phyloP scores from a whole-genome alignment of 1,284 basidiomycete species.

The Xerocomus minutiporus region DNA sequence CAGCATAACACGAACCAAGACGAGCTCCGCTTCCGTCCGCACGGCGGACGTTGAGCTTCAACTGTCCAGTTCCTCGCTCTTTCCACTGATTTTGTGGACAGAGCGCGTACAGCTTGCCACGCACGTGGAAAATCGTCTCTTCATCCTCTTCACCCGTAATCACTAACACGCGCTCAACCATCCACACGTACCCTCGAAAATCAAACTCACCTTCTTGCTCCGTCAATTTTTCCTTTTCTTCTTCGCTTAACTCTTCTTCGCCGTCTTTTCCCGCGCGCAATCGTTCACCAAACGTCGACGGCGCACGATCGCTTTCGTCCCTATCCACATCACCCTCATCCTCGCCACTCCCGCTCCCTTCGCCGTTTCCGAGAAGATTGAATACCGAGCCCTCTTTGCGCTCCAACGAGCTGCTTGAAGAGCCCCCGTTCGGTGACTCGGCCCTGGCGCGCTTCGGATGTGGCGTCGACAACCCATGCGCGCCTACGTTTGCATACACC shows the following conservation, averaged over 20 bases:
- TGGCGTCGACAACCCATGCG: conserved; percentile 46
- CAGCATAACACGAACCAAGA: conserved; percentile 49
- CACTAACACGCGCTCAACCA: conserved; percentile 43
- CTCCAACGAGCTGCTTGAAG: conserved; percentile 43
- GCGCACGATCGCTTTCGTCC: conserved; percentile 34
- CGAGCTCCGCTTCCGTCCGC: conserved; percentile 69
- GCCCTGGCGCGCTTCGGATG: conserved; percentile 49
- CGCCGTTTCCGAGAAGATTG: conserved; percentile 20
- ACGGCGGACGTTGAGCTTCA: conserved; percentile 77
- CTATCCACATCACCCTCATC: conserved; percentile 39
- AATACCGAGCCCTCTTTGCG: conserved; percentile 25
- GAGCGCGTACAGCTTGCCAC: conserved; percentile 81
- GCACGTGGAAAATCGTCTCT: conserved; percentile 76
- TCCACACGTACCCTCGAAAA: background rate
- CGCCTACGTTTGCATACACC: conserved; percentile 49
- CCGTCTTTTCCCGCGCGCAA: conserved; percentile 54
- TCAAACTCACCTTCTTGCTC: conserved; percentile 60
- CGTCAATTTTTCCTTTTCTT: conserved; percentile 42
- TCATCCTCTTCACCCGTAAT: conserved; percentile 92
- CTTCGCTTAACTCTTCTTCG: conserved; percentile 50
- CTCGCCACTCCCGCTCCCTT: conserved; percentile 33
- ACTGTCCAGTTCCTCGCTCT: conserved; percentile 79
- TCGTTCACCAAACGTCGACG: conserved; percentile 53
- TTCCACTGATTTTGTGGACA: conserved; percentile 70
- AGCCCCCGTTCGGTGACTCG: conserved; percentile 43